Base-by-base conservation (phyloP, 2,329 filamentous ascomycete genomes). In the Botrytis sinoallii region DNA sequence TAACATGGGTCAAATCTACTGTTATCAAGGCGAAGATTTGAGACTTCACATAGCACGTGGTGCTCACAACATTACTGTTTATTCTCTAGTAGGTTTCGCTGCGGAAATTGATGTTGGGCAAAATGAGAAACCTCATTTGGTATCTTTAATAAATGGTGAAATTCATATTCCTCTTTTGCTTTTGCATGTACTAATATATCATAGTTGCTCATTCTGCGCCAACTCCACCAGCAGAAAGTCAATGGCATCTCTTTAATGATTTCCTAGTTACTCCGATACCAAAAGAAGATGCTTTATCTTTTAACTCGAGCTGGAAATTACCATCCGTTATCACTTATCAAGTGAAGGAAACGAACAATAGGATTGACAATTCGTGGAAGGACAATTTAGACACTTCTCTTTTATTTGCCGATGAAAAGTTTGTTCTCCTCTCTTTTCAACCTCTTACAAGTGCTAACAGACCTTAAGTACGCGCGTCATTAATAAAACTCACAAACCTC, bases 201-300 rank as follows among this genome's bases (percentile, higher is more conserved):
- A 25, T 72, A 92, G 91, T 92, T 73, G 88, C 88, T 20, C 90
- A 93, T 70, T 89, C 92, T 0, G 89, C 90, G 72, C 85, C 86
- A 0, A 85, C 88, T 60, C 81, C 87, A 0, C 86, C 89, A 1
- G 85, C 84, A 5, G 87, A 90, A 76, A 91, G 89, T 79, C 91
- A 92, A 78, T 99, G 97, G 97, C 94, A 98, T 83, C 84, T 99
- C 1, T 98, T 99, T 85, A 99, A 99, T 78, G 96, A 99, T 83
- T 99, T 99, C 79, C 84, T 97, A 52, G 97, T 99, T 35, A 90
- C 93, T 20, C 90, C 92, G 16, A 89, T 97, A 25, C 89, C 91
- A 46, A 88, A 89, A 42, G 91, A 94, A 75, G 95, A 99, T 81
- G 97, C 95, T 0, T 85, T 98, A 29, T 90, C 92, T 38, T 99